These are phyloP conservation scores for Euryodendron excelsum DNA, from an alignment of 148 eudicot genomes.

Conservation along the genomic window DNA sequence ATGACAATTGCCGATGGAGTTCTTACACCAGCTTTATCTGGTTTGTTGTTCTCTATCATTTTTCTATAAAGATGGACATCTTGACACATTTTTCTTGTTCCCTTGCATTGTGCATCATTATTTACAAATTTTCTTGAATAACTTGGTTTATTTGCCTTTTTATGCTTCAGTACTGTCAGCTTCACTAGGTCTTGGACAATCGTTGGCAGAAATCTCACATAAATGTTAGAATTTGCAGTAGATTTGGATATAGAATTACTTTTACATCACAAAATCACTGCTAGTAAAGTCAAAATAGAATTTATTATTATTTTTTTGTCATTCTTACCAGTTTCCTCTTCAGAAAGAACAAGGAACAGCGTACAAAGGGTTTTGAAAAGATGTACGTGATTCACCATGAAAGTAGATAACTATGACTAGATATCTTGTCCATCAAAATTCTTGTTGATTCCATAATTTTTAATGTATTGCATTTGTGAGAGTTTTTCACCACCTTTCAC, in stretches of 20 bases:
- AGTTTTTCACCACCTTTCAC: not conserved
- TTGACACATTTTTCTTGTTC: not conserved
- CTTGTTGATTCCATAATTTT: not conserved
- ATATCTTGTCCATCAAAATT: not conserved
- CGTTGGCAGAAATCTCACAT: conserved; percentile 29
- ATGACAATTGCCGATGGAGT: conserved; percentile 80
- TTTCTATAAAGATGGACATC: not conserved
- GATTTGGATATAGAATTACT: not conserved
- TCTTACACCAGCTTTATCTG: conserved; percentile 77
- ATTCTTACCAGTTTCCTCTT: conserved; percentile 35
- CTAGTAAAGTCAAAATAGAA: not conserved
- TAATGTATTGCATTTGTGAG: not conserved
- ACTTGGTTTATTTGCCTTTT: conserved; percentile 1
- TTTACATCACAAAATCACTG: not conserved
- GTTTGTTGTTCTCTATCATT: conserved; percentile 28
- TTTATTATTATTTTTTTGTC: not conserved
- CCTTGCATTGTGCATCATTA: not conserved
- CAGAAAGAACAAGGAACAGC: conserved; percentile 21
- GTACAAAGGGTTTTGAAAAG: conserved; percentile 20
- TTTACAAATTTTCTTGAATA: not conserved
- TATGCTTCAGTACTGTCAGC: conserved; percentile 41
- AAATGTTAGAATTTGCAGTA: conserved; percentile 27
- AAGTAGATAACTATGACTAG: not conserved
- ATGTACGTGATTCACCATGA: conserved; percentile 29
- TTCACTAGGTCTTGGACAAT: conserved; percentile 38